Base-by-base conservation (phyloP, 805 yeast species). In the Kodamaea leandrae region DNA sequence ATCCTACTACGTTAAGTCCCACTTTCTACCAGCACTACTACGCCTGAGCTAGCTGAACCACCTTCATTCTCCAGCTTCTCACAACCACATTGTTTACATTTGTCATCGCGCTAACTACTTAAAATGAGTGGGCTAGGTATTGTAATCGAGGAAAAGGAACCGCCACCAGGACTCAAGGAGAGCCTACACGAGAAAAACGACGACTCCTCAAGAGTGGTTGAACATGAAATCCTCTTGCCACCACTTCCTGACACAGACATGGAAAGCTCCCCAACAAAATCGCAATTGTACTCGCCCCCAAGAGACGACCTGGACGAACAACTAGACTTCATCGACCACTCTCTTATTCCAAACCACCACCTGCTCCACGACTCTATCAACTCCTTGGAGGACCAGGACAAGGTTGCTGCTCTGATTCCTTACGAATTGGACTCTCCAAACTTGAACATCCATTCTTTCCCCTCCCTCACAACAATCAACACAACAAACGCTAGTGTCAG, bases 111-210 rank as follows among this genome's bases (percentile, higher is more conserved):
- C n/a, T n/a, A n/a, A n/a, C n/a, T n/a, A n/a, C n/a, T n/a, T n/a
- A n/a, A n/a, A 5, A 30, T 39, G 37, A 45, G 44, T 42, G 68
- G 67, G 4, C 52, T 64, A 45, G 68, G 67, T 16, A 63, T 63
- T 27, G 55, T 63, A 13, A 36, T 63, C 13, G 69, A 64, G 44
- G 66, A 62, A 38, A 47, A 42, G 20, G 57, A 54, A 20, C 37
- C 44, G 18, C 17, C 30, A 5, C 26, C 36, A 27, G 8, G 41
- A 23, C 18, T 15, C 33, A 7, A 27, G 4, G 32, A 27, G 6
- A 17, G 32, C 7, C 32, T 10, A 10, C 20, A 8, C 4, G 33
- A 30, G 7, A 13, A 16, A 4, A 30, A n/a, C 6, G 25, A n/a
- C 28, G 1, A 26, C 29, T 3, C 29, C 16, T 14, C 24, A 34